A percentile compares a stretch with the other conserved stretches of the same genome.
These are phyloP conservation scores for Ramaria sp. DNA, from an alignment of 768 basidiomycete genomes.

Conservation along the genomic window DNA sequence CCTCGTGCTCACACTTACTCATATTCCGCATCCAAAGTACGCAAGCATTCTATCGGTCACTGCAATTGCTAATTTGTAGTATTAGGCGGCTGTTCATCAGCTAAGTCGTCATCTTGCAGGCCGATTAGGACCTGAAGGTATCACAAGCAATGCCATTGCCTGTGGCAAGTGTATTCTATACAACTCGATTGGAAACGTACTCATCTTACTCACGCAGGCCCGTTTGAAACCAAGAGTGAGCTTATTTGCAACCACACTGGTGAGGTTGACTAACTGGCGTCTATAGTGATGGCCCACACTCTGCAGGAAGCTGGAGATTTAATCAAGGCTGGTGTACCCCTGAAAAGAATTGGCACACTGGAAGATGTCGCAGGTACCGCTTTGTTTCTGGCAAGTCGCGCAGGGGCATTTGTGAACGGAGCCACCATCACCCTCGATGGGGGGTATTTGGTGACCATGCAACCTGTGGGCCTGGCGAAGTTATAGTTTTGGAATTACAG, in stretches of 20 bases:
- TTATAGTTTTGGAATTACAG: neutral
- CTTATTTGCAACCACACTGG: slow-evolving; percentile 9
- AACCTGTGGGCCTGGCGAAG: neutral
- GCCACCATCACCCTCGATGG: slow-evolving; percentile 55
- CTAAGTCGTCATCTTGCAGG: slow-evolving; percentile 46
- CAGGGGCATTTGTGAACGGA: slow-evolving; percentile 53
- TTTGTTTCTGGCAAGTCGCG: slow-evolving; percentile 48
- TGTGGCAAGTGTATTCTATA: slow-evolving; percentile 30
- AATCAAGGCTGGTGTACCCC: slow-evolving; percentile 34
- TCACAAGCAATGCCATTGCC: slow-evolving; percentile 53
- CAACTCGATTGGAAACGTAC: neutral
- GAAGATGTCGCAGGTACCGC: slow-evolving; percentile 58
- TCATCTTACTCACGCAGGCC: slow-evolving; percentile 12
- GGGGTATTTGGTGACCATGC: slow-evolving; percentile 31
- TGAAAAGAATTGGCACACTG: slow-evolving; percentile 44
- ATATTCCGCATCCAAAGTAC: slow-evolving; percentile 48
- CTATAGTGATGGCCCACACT: slow-evolving; percentile 44
- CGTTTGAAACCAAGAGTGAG: slow-evolving; percentile 32
- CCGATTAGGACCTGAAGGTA: slow-evolving; percentile 43
- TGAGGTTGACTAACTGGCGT: neutral
- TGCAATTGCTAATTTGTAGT: neutral
- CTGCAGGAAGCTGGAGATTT: slow-evolving; percentile 33
- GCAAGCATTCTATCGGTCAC: neutral
- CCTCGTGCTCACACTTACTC: slow-evolving; percentile 53
- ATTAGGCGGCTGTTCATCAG: slow-evolving; percentile 44